Base-by-base conservation (phyloP, 1,139 yeast species). In the Insectozyma bohioensis region DNA sequence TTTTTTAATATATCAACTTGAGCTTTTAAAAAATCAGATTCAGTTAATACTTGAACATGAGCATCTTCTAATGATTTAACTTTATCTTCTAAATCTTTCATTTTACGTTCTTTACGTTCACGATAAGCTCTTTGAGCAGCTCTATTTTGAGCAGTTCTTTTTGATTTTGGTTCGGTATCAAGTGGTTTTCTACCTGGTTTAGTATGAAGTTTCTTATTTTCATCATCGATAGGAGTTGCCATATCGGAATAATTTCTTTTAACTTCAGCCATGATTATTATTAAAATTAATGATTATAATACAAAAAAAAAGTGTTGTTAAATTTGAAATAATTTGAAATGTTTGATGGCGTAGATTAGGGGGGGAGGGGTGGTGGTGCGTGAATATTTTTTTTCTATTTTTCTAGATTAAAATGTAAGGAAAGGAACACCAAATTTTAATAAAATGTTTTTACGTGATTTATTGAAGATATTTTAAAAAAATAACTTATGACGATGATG, bases 41-140 rank as follows among this genome's bases (percentile, higher is more conserved):
- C 95, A 17, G 85, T 69, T 41, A 68, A 67, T 38, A 83, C 75
- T 48, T 71, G 68, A 36, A 77, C 64, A 43, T 82, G 82, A 47
- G 81, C 84, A 42, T 74, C 75, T 58, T 90, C 96, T 45, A 90
- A 69, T 40, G 63, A 59, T 37, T 69, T 60, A 12, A 90, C 95
- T 47, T 85, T 80, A 35, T 80, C 82, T 54, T 90, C 97, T 41
- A 92, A 69, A 42, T 88, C 96, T 52, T 80, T 76, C 80, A 92
- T 75, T 51, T 85, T 87, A 36, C 72, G 72, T 56, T 92, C 97
- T 58, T 92, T 92, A 43, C 98, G 76, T 58, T 92, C 97, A 41
- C 98, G 71, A 59, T 88, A 92, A 7, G 97, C 97, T 37, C 97
- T 71, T 61, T 92, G 98, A 13, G 98, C 98, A 6, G 97, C 97